phyloP scores from a whole-genome alignment of 2,329 filamentous ascomycete species.

The Allantophomopsis cytisporea region DNA sequence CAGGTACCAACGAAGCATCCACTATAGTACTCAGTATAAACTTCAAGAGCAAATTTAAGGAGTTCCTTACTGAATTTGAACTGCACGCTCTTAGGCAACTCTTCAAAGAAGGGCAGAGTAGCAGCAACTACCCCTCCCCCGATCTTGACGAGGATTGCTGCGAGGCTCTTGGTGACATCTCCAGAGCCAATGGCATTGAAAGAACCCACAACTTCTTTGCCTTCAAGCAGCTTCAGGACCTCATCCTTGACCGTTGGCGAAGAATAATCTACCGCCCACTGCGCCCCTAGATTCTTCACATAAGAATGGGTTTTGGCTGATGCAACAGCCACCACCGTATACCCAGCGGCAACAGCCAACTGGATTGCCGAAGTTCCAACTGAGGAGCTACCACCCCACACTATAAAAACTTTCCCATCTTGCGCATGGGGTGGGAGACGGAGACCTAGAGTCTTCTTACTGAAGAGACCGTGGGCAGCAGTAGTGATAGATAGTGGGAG shows the following conservation, averaged over 20 bases:
- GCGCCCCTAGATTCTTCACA: conserved; percentile 27
- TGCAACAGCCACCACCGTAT: conserved; percentile 27
- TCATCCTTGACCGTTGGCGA: conserved; percentile 7
- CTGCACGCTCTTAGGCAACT: no score
- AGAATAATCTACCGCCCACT: conserved; percentile 29
- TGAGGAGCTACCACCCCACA: conserved; percentile 12
- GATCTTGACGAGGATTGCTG: conserved; percentile 14
- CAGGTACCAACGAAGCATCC: conserved; percentile 8
- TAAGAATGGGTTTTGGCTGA: conserved; percentile 27
- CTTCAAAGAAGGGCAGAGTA: conserved; percentile 3
- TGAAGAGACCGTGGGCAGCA: conserved; percentile 15
- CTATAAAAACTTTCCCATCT: conserved; percentile 8
- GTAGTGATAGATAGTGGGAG: conserved; percentile 18
- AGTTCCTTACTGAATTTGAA: no score
- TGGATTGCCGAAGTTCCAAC: conserved; percentile 10
- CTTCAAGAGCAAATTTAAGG: no score
- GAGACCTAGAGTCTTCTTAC: background rate
- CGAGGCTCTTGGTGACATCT: conserved; percentile 10
- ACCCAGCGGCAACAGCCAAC: conserved; percentile 18
- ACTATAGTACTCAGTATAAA: conserved; percentile 4
- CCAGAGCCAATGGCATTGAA: conserved; percentile 15
- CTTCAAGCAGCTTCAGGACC: conserved; percentile 6
- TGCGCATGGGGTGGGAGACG: conserved; percentile 5
- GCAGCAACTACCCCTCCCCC: conserved; percentile 11
- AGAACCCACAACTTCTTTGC: conserved; percentile 3